Base-by-base conservation (phyloP, 192 early-diverging fungal species). In the Entophlyctis luteolus region DNA sequence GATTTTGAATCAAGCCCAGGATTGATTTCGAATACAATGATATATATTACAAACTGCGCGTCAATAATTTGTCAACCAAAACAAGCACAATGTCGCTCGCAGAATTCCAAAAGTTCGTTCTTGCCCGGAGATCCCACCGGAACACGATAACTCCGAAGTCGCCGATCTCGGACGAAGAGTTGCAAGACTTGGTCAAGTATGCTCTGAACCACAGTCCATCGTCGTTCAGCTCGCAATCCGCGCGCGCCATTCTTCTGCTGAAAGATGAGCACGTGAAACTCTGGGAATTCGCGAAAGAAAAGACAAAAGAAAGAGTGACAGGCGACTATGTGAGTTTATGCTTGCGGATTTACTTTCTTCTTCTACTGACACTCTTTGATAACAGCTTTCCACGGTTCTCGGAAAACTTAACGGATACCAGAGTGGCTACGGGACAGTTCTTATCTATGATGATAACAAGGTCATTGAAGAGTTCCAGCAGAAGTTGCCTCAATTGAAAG, bases 371-470 rank as follows among this genome's bases (percentile, higher is more conserved):
- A 42, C 25, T 10, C 12, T 23, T 20, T 36, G 5, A 4, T 59
- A 8, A 12, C 38, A 54, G 27, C 52, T 75, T 20, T 42, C 33
- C 8, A 42, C 42, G 6, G 67, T 62, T 10, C 18, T 65, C 16
- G 48, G 20, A 12, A 25, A 60, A 16, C 22, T 71, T 42, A 50
- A 2, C 23, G 46, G 48, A 4, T 75, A 54, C 62, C 48, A 52
- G 20, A 67, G 50, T 3, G 68, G 55, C 14, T 60, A 75, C 57
- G 73, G 68, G 4, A 75, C 73, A 23, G 49, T 75, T 27, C 63
- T 75, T 8, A 63, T 75, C 58, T 75, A 63, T 39, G 73, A 75
- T 20, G 73, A 75, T 56, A 36, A 48, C 1, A 18, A 10, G 8
- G 50, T 27, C 59, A 33, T 67, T 37, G 31, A 65, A 16, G 31